Evolutionary conservation across 148 eudicot genomes (phyloP).

Genomic region (Spergularia marina): DNA sequence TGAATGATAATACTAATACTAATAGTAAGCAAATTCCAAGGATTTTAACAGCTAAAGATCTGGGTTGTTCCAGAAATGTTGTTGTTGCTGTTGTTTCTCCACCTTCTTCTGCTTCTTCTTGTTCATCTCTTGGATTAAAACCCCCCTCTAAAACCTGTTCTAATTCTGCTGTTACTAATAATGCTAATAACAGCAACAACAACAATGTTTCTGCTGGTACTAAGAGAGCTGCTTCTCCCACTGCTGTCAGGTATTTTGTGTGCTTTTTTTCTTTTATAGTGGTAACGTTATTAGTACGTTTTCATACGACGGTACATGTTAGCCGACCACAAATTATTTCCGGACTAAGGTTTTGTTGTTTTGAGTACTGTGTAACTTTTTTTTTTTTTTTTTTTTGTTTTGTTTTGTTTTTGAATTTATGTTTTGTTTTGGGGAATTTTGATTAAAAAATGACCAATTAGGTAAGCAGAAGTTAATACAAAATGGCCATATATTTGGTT

Average conservation of each 20-base stretch:
- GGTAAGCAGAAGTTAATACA: background rate
- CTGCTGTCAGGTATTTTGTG: conserved; percentile 39
- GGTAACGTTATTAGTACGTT: no score
- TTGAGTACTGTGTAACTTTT: background rate
- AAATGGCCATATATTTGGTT: background rate
- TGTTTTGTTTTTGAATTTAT: background rate
- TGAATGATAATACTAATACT: no score
- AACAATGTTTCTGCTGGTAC: conserved; percentile 44
- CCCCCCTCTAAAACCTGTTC: conserved; percentile 5
- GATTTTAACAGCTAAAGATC: conserved; percentile 61
- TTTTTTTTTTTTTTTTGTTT: background rate
- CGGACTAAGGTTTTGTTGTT: background rate
- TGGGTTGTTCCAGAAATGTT: conserved; percentile 30
- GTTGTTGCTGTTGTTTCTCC: conserved; percentile 41
- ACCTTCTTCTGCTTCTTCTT: conserved; percentile 43
- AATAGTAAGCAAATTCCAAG: conserved; percentile 28
- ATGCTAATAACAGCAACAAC: background rate
- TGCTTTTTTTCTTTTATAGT: no score
- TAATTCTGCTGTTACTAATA: background rate
- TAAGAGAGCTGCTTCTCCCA: conserved; percentile 74
- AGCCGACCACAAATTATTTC: no score
- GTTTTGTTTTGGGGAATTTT: background rate
- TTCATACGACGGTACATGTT: no score
- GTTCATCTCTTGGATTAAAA: conserved; percentile 42
- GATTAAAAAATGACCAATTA: background rate